Evolutionary conservation across 768 basidiomycete genomes (phyloP), one percentile per base, ranked within the genome.

Genomic region (Mycena albidolilacea): DNA sequence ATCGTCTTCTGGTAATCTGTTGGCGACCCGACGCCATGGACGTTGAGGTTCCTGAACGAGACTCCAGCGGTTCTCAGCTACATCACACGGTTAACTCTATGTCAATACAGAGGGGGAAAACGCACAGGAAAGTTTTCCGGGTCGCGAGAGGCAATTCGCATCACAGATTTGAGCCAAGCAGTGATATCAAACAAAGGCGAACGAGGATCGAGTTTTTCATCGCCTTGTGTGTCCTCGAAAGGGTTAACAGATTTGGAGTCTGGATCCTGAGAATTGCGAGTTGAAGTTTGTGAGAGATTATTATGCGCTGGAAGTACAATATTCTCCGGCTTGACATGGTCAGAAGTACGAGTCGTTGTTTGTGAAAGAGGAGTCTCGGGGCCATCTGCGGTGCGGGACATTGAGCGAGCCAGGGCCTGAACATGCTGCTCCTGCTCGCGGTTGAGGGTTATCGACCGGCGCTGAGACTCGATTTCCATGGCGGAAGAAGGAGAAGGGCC

Each of bases 1-100:
- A 85, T 81, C 1, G 84, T 86, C 70, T 84, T 83, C 71, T 87
- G 86, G 78, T 84, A 85, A 68, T 85, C 85, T 0, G 81, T 79
- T 0, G 79, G 76, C 30, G 69, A 75, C n/a, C 80, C 80, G 48
- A 76, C 78, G 8, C 82, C 82, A 63, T 79, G 76, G 12, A 81
- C 82, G 43, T 78, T 80, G 41, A 87, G 80, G 66, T 84, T 79
- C 17, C 74, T 73, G 78, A 83, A 86, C 14, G 83, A 77, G 61
- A 86, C 78, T 71, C 85, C 86, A 15, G 82, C 79, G 19, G 78
- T 80, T 67, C 75, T 60, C 5, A n/a, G 23, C 74, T 75, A 23
- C 0, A 59, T 5, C n/a, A 43, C 38, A 58, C 11, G 54, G 59
- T 14, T 39, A 17, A 35, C 5, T 12, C n/a, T 21, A 17, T 5